Conservation (phyloP, 2,329 filamentous ascomycete species). For the Sporothrix brunneoviolacea region DNA sequence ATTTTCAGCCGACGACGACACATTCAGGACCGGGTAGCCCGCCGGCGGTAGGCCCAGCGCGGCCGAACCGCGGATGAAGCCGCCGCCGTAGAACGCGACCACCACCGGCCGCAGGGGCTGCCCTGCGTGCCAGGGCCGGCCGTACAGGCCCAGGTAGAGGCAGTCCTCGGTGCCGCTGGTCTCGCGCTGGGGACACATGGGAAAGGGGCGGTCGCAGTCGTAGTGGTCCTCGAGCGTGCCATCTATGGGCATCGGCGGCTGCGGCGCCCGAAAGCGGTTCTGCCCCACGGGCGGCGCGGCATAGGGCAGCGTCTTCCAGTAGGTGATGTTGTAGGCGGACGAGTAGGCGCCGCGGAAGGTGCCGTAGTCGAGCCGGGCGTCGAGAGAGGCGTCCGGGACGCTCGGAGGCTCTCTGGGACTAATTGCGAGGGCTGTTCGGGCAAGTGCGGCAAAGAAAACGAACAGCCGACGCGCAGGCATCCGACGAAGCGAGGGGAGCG, state of each 20-base stretch:
- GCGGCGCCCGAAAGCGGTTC: conserved; percentile 55
- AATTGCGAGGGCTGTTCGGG: too few species aligned
- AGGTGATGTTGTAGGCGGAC: conserved; percentile 47
- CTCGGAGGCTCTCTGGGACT: too few species aligned
- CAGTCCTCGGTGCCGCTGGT: conserved; percentile 54
- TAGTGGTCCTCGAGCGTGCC: conserved; percentile 42
- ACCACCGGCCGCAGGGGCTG: conserved; percentile 49
- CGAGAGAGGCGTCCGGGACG: too few species aligned
- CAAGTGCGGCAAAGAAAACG: too few species aligned
- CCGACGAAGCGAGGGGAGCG: too few species aligned
- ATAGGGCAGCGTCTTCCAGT: conserved; percentile 56
- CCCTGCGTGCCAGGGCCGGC: conserved; percentile 44
- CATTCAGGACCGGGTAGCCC: conserved; percentile 52
- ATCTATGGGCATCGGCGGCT: conserved; percentile 43
- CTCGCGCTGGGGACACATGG: conserved; percentile 51
- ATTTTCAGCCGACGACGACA: conserved; percentile 34
- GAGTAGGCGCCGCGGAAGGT: conserved; percentile 48
- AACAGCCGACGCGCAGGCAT: too few species aligned
- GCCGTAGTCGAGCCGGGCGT: conserved; percentile 37
- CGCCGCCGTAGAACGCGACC: conserved; percentile 55
- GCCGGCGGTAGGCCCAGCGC: conserved; percentile 48
- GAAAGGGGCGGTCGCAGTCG: conserved; percentile 47
- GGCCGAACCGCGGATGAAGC: conserved; percentile 52
- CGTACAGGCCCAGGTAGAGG: conserved; percentile 54
- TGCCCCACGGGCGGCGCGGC: conserved; percentile 50